A percentile compares a stretch with the other conserved stretches of the same genome.
Evolutionary conservation across 768 basidiomycete species (phyloP).

Genomic region (Candolleomyces eurysporus): DNA sequence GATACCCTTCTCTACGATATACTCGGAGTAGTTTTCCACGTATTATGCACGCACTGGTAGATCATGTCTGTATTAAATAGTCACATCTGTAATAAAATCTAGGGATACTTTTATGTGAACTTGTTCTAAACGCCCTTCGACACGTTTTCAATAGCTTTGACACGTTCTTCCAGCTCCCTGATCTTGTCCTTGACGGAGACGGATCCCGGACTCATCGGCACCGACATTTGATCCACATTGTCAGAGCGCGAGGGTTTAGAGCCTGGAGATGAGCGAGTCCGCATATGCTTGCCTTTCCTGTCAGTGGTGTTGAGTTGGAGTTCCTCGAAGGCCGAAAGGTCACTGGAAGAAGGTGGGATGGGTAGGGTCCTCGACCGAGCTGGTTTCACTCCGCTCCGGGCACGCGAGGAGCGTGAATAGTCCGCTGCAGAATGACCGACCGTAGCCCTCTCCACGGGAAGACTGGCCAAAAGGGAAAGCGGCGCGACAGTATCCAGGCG

Average conservation of each 20-base stretch:
- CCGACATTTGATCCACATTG: too few species aligned
- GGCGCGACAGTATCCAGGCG: background rate
- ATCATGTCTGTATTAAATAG: background rate
- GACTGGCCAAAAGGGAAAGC: background rate
- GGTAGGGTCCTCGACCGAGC: background rate
- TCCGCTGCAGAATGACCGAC: background rate
- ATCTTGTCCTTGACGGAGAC: constrained; percentile 42
- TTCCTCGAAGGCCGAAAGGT: background rate
- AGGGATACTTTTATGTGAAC: too few species aligned
- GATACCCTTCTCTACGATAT: constrained; percentile 1
- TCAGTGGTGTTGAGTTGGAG: background rate
- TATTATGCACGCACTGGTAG: background rate
- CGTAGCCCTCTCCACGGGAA: background rate
- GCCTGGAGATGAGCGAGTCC: too few species aligned
- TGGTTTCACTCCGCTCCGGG: background rate
- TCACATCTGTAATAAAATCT: too few species aligned
- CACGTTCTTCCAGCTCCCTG: constrained; percentile 36
- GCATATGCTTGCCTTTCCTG: too few species aligned
- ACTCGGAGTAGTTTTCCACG: background rate
- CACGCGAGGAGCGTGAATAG: background rate
- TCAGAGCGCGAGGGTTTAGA: too few species aligned
- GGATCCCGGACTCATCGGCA: constrained; percentile 2
- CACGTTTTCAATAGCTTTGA: constrained; percentile 12
- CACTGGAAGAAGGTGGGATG: background rate
- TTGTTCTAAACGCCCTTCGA: background rate